Evolutionary conservation across 768 basidiomycete genomes (phyloP), one percentile per base, ranked within the genome.

Genomic region (Leccinum olivaceopallidum): DNA sequence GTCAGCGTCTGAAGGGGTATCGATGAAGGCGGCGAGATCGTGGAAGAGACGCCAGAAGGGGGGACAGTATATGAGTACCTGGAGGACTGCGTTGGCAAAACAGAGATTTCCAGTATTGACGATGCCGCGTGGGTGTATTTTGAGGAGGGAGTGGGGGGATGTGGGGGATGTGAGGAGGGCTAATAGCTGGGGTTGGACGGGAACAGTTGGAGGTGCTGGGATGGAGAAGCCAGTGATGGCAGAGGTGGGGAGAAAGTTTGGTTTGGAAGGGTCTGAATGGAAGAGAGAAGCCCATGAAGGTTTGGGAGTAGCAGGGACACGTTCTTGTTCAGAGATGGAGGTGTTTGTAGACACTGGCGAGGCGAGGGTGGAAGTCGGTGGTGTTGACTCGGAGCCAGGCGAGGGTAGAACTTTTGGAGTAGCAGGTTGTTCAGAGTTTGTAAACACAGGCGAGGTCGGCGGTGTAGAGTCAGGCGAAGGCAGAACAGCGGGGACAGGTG

Each of bases 21-120:
- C 68, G 48, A 88, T 69, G 34, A 85, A 72, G 67, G 79, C 81
- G 30, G 84, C 89, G 3, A 98, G 77, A 62, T 90, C 87, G 22
- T 75, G 77, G 69, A 99, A 90, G 37, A 98, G 74, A 51, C 80
- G 80, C 68, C 87, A 86, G 73, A 98, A 98, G 1, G 90, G 92
- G n/a, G 84, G 81, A 66, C 90, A 94, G 73, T 94, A 96, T 1
- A 95, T 83, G 30, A 99, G 80, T 2, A 90, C 85, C 77, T 98
- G 96, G 32, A 99, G 78, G 24, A 98, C 91, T 0, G 94, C 87
- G 68, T 98, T 99, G 30, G 95, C 95, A 70, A 98, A 99, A 73
- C 96, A 99, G 87, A 98, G 88, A 75, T 99, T 99, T 1, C 96
- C 95, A 3, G 85, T 89, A 74, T 99, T 99, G 65, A 98, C 81